phyloP scores from a whole-genome alignment of 371 early-diverging fungal genomes.

The Parasitella parasitica region DNA sequence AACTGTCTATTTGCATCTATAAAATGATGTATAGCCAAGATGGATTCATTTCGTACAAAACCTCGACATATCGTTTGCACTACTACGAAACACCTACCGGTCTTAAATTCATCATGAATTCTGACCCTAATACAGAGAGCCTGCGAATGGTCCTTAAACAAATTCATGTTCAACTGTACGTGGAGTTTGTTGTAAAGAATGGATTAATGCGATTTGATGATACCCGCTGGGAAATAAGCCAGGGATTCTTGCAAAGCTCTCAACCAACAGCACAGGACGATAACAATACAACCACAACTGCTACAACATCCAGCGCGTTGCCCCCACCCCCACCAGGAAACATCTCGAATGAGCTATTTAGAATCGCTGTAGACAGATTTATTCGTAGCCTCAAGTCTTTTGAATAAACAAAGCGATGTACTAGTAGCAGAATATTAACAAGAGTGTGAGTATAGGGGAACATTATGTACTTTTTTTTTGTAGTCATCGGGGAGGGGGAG shows the following conservation, averaged over 20 bases:
- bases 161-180: constrained; percentile 86
- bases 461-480: background rate
- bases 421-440: background rate
- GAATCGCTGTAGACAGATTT: constrained; percentile 65
- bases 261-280: constrained; percentile 4
- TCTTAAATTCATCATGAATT: constrained; percentile 84
- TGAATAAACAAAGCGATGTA: constrained; percentile 34
- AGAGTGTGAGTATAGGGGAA: background rate
- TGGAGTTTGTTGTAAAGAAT: constrained; percentile 88
- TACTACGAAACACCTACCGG: constrained; percentile 88
- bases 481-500: background rate
- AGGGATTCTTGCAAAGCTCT: constrained; percentile 29
- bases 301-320: background rate
- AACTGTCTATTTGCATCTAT: background rate
- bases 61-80: constrained; percentile 85
- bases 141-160: constrained; percentile 72
- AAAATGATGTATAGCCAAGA: constrained; percentile 47
- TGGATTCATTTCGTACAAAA: constrained; percentile 78
- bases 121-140: constrained; percentile 72
- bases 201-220: constrained; percentile 64
- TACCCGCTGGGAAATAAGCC: constrained; percentile 54
- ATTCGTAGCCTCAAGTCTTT: constrained; percentile 67
- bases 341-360: constrained; percentile 72
- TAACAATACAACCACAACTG: constrained; percentile 5
- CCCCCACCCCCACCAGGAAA: constrained; percentile 48